These are phyloP conservation scores for Dendrocalamus sinicus DNA, from an alignment of 176 grass and related monocot species.

Conservation along the genomic window DNA sequence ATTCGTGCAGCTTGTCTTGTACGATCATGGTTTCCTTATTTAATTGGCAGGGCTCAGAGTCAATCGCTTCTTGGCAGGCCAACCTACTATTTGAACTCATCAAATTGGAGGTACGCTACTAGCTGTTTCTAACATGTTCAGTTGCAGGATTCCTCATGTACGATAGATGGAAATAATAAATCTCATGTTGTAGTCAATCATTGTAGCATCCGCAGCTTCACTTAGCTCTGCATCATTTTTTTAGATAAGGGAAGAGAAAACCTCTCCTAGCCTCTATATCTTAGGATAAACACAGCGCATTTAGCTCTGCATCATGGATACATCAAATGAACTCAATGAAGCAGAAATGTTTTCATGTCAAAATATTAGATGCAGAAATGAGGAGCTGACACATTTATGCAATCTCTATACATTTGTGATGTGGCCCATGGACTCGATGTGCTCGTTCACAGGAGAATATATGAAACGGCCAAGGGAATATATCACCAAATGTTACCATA, in stretches of 20 bases:
- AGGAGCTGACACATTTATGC: not conserved
- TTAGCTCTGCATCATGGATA: constrained; percentile 17
- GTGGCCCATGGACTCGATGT: constrained; percentile 67
- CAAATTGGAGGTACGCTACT: constrained; percentile 80
- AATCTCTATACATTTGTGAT: constrained; percentile 8
- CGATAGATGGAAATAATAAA: not conserved
- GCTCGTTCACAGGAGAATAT: constrained; percentile 89
- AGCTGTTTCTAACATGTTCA: not conserved
- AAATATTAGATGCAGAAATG: not conserved
- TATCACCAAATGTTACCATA: constrained; percentile 87
- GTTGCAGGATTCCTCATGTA: constrained; percentile 3
- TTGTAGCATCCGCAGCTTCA: not conserved
- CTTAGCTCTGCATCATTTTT: not conserved
- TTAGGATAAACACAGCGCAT: no score
- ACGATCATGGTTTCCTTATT: constrained; percentile 23
- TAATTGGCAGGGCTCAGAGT: constrained; percentile 77
- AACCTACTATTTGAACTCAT: constrained; percentile 96
- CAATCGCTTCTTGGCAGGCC: constrained; percentile 87
- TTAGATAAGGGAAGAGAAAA: no score
- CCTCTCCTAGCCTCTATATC: no score
- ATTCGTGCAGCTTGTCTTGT: constrained; percentile 3
- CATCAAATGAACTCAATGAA: not conserved
- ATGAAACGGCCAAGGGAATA: constrained; percentile 93
- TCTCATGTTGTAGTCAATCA: not conserved
- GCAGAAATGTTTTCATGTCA: not conserved